Evolutionary conservation across 2,329 filamentous ascomycete genomes (phyloP).

Genomic region (Penicillium sp.): DNA sequence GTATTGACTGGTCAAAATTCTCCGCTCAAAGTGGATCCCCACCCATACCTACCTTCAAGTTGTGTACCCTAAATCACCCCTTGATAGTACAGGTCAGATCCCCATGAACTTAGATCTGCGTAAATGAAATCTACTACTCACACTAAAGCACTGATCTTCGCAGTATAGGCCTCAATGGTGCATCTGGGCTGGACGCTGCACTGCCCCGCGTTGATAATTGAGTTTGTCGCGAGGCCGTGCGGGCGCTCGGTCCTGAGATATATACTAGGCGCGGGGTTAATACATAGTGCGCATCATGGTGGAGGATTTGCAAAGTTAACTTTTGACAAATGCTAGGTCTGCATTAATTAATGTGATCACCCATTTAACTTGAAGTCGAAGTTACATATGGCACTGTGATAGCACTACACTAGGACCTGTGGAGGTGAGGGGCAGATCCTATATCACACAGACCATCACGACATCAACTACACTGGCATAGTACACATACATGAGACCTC

Average conservation of each 20-base stretch:
- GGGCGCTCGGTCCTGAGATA: not conserved
- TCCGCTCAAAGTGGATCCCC: not conserved
- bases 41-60: not conserved
- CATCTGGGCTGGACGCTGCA: not conserved
- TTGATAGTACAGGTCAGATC: conserved; percentile 1
- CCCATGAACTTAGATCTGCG: not conserved
- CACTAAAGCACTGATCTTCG: not conserved
- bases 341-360: not conserved
- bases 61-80: not conserved
- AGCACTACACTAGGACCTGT: too few species aligned
- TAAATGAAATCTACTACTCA: not conserved
- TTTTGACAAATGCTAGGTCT: not conserved
- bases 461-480: not conserved
- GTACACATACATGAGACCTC: too few species aligned
- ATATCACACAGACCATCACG: not conserved
- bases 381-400: too few species aligned
- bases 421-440: not conserved
- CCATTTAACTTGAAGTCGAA: not conserved
- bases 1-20: conserved; percentile 5
- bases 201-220: conserved; percentile 2
- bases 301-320: too few species aligned
- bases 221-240: conserved; percentile 1
- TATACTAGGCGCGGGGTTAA: too few species aligned
- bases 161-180: not conserved
- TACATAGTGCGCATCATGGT: too few species aligned